Evolutionary conservation across 768 basidiomycete genomes (phyloP).

Genomic region (Podaxis rugospora): DNA sequence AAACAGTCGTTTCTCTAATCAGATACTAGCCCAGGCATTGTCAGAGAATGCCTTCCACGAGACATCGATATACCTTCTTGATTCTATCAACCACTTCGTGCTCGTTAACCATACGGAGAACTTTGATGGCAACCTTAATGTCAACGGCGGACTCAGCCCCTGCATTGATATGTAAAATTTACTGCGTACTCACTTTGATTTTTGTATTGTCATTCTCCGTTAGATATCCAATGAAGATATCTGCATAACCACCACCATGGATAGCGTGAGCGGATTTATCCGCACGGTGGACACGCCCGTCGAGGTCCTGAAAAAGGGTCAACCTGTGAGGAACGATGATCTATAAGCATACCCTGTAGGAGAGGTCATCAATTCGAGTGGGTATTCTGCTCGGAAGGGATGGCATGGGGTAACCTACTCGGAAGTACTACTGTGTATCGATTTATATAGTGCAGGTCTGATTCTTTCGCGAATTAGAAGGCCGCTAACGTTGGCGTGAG

Average conservation of each 20-base stretch:
- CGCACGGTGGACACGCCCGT: background rate
- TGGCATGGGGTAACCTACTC: background rate
- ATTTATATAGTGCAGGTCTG: too few relatives aligned
- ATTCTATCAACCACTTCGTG: background rate
- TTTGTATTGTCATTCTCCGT: background rate
- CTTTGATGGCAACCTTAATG: background rate
- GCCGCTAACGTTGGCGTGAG: too few relatives aligned
- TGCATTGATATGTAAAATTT: background rate
- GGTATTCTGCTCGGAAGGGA: background rate
- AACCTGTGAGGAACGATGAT: background rate
- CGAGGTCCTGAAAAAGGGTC: background rate
- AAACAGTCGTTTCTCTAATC: slow-evolving; percentile 13
- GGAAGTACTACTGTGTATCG: too few relatives aligned
- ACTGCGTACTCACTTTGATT: background rate
- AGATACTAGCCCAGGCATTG: background rate
- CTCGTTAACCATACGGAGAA: background rate
- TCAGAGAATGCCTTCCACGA: background rate
- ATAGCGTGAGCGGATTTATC: background rate
- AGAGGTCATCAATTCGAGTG: background rate
- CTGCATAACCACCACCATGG: background rate
- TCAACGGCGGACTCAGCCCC: background rate
- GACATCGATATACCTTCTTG: background rate
- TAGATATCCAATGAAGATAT: background rate
- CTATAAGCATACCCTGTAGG: background rate
- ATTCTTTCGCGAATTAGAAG: too few relatives aligned